These are phyloP conservation scores for Candida awuae DNA, from an alignment of 805 yeast species.

Conservation along the genomic window DNA sequence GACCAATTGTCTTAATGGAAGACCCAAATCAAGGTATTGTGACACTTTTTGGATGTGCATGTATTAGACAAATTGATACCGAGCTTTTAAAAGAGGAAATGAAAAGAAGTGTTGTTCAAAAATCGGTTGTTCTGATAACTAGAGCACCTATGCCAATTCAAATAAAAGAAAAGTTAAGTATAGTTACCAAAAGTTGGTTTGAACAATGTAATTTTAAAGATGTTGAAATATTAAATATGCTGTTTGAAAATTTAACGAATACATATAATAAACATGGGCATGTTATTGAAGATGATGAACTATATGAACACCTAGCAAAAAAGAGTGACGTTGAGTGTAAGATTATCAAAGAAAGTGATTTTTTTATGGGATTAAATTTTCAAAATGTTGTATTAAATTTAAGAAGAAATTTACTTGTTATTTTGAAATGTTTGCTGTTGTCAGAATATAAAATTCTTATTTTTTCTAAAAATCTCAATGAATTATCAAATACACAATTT, in stretches of 20 bases:
- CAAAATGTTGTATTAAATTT: conserved; percentile 55
- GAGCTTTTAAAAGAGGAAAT: conserved; percentile 41
- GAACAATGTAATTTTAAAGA: conserved; percentile 73
- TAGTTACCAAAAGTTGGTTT: conserved; percentile 81
- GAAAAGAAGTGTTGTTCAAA: conserved; percentile 74
- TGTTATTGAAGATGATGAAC: conserved; percentile 25
- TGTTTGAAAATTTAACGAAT: conserved; percentile 57
- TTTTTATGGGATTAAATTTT: conserved; percentile 67
- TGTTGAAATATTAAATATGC: conserved; percentile 52
- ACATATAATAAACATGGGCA: conserved; percentile 30
- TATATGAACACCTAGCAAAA: conserved; percentile 17
- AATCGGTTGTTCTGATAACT: conserved; percentile 74
- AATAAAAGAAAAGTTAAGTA: conserved; percentile 80
- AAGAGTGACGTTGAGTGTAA: conserved; percentile 10
- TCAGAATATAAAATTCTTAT: conserved; percentile 69
- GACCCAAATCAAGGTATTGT: conserved; percentile 30
- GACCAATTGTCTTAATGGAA: conserved; percentile 5
- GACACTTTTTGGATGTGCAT: conserved; percentile 91
- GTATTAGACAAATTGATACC: conserved; percentile 75
- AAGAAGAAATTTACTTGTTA: conserved; percentile 48
- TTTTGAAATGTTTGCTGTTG: conserved; percentile 63
- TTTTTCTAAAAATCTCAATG: conserved; percentile 73
- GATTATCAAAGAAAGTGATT: conserved; percentile 44
- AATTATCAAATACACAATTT: conserved; percentile 74
- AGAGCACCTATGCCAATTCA: conserved; percentile 84